Conservation (phyloP, 148 eudicot genomes). For the Chenopodium berlandieri region DNA sequence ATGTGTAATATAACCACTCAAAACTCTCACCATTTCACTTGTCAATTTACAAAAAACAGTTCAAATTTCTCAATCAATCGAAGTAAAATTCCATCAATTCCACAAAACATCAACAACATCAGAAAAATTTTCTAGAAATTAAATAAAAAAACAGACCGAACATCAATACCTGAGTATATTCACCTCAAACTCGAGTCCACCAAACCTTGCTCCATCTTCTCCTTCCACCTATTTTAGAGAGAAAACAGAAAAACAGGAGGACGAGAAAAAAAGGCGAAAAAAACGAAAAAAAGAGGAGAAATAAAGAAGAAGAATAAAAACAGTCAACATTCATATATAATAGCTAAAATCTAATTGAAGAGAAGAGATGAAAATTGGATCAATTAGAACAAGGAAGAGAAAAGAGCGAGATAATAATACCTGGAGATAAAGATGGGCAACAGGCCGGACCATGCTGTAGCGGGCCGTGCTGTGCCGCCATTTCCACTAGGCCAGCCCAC, state of each 20-base stretch:
- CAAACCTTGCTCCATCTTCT: background rate
- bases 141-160: conserved; percentile 17
- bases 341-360: too few species aligned
- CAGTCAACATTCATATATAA: too few species aligned
- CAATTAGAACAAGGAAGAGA: too few species aligned
- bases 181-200: conserved; percentile 9
- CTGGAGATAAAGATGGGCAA: too few species aligned
- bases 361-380: too few species aligned
- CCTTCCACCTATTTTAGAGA: conserved; percentile 8
- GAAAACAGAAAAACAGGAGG: background rate
- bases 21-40: background rate
- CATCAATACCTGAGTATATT: background rate
- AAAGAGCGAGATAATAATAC: too few species aligned
- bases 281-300: too few species aligned
- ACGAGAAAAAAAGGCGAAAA: background rate
- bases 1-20: background rate
- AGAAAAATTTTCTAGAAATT: background rate
- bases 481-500: too few species aligned
- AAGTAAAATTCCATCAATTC: background rate
- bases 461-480: too few species aligned
- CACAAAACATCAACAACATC: conserved; percentile 8
- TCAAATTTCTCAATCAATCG: background rate
- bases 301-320: too few species aligned
- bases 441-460: too few species aligned
- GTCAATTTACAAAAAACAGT: background rate